Base-by-base conservation (phyloP, 768 basidiomycete genomes). In the Suillus paluster region DNA sequence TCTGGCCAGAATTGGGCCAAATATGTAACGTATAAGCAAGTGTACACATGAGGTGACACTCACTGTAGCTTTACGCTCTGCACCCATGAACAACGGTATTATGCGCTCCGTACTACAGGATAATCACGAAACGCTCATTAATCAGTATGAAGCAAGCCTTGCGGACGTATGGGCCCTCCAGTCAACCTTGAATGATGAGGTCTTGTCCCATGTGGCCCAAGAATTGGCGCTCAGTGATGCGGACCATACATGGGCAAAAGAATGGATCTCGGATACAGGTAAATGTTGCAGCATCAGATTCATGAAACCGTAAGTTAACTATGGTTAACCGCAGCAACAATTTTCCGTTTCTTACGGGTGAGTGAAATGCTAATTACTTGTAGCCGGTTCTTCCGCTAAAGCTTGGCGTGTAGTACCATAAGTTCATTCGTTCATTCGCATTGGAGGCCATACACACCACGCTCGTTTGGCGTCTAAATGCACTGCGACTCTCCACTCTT, bases 221-320 rank as follows among this genome's bases (percentile, higher is more conserved):
- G 89, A 91, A 70, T 79, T 88, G 33, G 77, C 78, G 42, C 79
- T 89, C 50, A 72, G 77, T 63, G 75, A 77, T 55, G 76, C 78
- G 17, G 81, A 81, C 62, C 73, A 77, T 61, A 75, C 79, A 63
- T 85, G 84, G 83, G 83, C 84, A 30, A 78, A 72, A 41, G 81
- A 84, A 70, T 92, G 88, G 89, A 73, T 91, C 36, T 75, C 79
- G 34, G 90, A 92, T 78, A 83, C 81, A 50, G 77, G 90, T 91
- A 78, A 69, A 85, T 79, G 23, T 53, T 15, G 45, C 19, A 46
- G 25, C 25, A n/a, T 25, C 33, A 25, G 25, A 7, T n/a, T 11
- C 6, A 4, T 1, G 3, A 27, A 23, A 11, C 33, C 27, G 23
- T 54, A 21, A n/a, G 30, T 39, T 41, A 30, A 64, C 14, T 25